A percentile compares a stretch with the other conserved stretches of the same genome.
These are phyloP conservation scores for Backusella circina DNA, from an alignment of 192 early-diverging fungal genomes.

Conservation along the genomic window DNA sequence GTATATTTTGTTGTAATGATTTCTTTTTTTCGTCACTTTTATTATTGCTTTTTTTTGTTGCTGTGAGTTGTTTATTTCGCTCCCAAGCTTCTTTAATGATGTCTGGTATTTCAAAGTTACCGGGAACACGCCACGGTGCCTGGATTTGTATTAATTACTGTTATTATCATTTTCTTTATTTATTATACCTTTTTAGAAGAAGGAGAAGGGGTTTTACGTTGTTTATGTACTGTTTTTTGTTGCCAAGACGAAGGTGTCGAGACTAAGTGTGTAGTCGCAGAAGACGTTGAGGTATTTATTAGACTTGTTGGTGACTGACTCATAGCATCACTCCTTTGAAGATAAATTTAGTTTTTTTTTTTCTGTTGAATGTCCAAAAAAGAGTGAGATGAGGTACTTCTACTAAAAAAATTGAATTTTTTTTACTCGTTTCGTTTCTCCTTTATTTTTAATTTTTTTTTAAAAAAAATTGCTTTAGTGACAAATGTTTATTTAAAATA, in stretches of 20 bases:
- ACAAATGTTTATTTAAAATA: background rate
- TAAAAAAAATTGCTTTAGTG: background rate
- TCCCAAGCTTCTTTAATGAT: constrained; percentile 31
- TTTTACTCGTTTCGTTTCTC: background rate
- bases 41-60: background rate
- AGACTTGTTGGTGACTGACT: background rate
- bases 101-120: constrained; percentile 31
- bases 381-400: background rate
- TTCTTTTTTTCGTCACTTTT: background rate
- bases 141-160: background rate
- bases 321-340: background rate
- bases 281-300: background rate
- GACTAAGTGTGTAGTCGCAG: background rate
- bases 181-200: background rate
- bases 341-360: background rate
- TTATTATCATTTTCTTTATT: background rate
- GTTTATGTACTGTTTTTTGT: background rate
- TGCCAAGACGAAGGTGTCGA: constrained; percentile 1
- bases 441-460: background rate
- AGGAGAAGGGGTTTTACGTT: background rate
- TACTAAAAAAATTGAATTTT: background rate
- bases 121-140: constrained; percentile 18
- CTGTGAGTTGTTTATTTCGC: background rate
- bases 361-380: background rate
- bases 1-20: background rate